Base-by-base conservation (phyloP, 2,329 filamentous ascomycete species). In the Ophiocordyceps camponoti-saundersi region DNA sequence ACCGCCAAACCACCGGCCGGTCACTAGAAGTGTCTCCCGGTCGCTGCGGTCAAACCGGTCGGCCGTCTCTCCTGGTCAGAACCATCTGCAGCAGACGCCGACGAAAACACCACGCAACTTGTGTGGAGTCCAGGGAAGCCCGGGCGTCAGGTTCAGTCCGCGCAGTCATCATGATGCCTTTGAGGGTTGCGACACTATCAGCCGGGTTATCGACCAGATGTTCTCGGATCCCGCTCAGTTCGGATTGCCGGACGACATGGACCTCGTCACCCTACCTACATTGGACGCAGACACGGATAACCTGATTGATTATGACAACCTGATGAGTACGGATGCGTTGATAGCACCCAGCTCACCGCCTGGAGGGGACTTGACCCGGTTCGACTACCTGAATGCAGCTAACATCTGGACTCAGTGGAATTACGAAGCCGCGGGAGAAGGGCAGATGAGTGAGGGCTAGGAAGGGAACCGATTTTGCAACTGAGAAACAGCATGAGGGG, bases 131-230 rank as follows among this genome's bases (percentile, higher is more conserved):
- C 48, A 54, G 4, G 56, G 58, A 43, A 65, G 63, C 48, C 56
- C 56, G n/a, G 54, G 58, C 43, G 59, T 61, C 48, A 62, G 68
- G 48, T 65, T 67, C 34, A 72, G 67, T 48, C 70, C 70, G 22
- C 63, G 67, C 30, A 57, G 61, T 47, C 56, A 59, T 20, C 59
- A 65, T 30, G 57, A 59, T 7, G 58, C 61, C 39, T 63, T 70
- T 43, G 62, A 64, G 44, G 51, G 64, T 3, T 64, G 67, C 44
- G 68, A 71, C 47, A 78, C 77, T 0, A 73, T 82, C 55, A 78
- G 77, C 2, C 69, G 73, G 36, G 75, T 79, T 21, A 69, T 86
- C 34, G 75, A 73, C 52, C 73, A 82, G 53, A 67, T 85, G 50
- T 66, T 85, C 20, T 79, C 73, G 8, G 75, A 80, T 50, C 66